These are phyloP conservation scores for Salvia rosmarinus DNA, from an alignment of 257 asterid species.

Conservation along the genomic window DNA sequence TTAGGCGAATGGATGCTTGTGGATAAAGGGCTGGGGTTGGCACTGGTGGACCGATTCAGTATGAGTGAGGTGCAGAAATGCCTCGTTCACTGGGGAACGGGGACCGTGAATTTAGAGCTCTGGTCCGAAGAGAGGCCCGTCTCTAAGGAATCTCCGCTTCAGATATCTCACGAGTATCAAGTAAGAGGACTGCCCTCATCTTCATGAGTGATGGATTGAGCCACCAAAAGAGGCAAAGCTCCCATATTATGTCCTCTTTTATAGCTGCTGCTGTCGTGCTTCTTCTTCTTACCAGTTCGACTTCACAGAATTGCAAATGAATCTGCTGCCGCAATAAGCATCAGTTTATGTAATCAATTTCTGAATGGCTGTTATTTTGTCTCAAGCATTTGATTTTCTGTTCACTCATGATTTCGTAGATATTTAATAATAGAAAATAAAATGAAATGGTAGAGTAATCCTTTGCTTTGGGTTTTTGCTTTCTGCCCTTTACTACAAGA, in stretches of 20 bases:
- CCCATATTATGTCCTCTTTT: not conserved
- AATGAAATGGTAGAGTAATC: constrained; percentile 12
- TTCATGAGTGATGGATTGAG: constrained; percentile 1
- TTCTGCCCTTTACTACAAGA: constrained; percentile 17
- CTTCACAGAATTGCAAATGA: not conserved
- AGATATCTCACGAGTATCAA: constrained; percentile 64
- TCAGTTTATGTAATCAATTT: not conserved
- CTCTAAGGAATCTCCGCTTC: constrained; percentile 70
- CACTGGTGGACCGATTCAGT: constrained; percentile 62
- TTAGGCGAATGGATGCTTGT: constrained; percentile 89
- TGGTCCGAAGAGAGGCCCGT: constrained; percentile 91
- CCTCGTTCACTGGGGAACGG: constrained; percentile 74
- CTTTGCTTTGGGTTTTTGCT: constrained; percentile 26
- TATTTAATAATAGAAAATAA: not conserved
- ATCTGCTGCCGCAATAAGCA: not conserved
- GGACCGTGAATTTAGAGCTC: constrained; percentile 82
- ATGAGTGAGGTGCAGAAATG: constrained; percentile 59
- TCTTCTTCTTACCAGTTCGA: not conserved
- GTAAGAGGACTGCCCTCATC: constrained; percentile 40
- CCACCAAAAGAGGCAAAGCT: not conserved
- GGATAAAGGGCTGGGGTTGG: constrained; percentile 62
- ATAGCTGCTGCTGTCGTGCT: not conserved
- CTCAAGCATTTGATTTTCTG: constrained; percentile 8
- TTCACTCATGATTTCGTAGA: constrained; percentile 1
- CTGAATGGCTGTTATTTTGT: constrained; percentile 20